These are phyloP conservation scores for Cylindrodendrum hubeiense DNA, from an alignment of 2,329 filamentous ascomycete species.

Conservation along the genomic window DNA sequence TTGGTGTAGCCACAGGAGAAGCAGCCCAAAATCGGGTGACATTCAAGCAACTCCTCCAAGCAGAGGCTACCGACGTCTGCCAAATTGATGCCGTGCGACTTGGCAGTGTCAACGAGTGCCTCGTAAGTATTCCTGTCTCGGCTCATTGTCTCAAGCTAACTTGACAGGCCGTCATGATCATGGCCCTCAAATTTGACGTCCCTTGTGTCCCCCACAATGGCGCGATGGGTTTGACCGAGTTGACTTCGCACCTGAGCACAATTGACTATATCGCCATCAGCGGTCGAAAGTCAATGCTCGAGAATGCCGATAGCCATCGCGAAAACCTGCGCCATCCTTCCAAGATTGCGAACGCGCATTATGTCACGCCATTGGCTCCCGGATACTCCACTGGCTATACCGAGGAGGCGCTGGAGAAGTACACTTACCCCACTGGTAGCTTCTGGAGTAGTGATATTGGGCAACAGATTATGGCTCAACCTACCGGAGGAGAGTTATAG, in stretches of 20 bases:
- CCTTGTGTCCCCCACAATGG: slow-evolving; percentile 91
- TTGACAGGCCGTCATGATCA: slow-evolving; percentile 78
- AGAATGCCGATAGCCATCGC: slow-evolving; percentile 94
- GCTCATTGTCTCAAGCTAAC: background rate
- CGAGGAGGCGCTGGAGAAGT: slow-evolving; percentile 94
- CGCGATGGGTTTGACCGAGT: slow-evolving; percentile 90
- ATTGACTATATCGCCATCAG: slow-evolving; percentile 92
- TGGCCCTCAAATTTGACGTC: slow-evolving; percentile 84
- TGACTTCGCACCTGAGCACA: slow-evolving; percentile 91
- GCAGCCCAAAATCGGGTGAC: slow-evolving; percentile 96
- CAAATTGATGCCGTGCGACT: slow-evolving; percentile 92
- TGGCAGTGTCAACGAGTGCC: slow-evolving; percentile 90
- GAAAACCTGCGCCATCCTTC: slow-evolving; percentile 90
- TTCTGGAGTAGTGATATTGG: slow-evolving; percentile 49
- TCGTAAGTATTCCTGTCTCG: slow-evolving; percentile 50
- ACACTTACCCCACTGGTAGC: slow-evolving; percentile 70
- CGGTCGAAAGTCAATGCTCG: slow-evolving; percentile 83
- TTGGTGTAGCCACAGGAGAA: slow-evolving; percentile 91
- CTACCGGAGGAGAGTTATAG: slow-evolving; percentile 47
- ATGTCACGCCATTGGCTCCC: slow-evolving; percentile 84
- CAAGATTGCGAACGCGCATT: slow-evolving; percentile 85
- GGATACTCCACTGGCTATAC: slow-evolving; percentile 74
- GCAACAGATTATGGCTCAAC: slow-evolving; percentile 45
- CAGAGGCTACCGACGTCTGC: slow-evolving; percentile 86
- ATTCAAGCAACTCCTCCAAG: slow-evolving; percentile 90